A percentile compares a stretch with the other conserved stretches of the same genome.
These are phyloP conservation scores for Teratosphaeria destructans DNA, from an alignment of 2,329 filamentous ascomycete genomes.

Conservation along the genomic window DNA sequence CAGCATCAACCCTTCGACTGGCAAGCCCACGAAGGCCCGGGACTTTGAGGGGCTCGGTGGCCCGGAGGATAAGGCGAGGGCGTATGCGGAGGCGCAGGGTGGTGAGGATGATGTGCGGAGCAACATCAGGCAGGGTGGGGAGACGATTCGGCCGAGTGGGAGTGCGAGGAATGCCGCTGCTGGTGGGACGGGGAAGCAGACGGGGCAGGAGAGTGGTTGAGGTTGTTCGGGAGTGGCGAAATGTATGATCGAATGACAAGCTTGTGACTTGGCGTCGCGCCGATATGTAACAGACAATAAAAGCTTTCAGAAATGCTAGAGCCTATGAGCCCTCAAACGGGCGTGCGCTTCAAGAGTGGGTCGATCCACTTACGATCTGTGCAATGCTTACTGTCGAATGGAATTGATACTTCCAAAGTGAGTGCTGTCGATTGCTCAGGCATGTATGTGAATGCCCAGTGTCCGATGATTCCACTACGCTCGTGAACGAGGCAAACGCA, in stretches of 20 bases:
- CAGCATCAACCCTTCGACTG: constrained; percentile 29
- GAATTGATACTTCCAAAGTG: background rate
- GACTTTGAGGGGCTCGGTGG: constrained; percentile 41
- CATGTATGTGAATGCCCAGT: background rate
- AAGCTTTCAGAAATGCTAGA: background rate
- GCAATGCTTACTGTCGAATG: background rate
- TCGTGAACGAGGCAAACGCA: background rate
- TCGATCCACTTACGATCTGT: background rate
- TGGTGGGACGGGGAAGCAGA: constrained; percentile 8
- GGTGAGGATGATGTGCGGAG: constrained; percentile 32
- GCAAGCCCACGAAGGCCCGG: constrained; percentile 34
- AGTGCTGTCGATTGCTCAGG: background rate
- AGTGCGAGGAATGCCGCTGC: constrained; percentile 3
- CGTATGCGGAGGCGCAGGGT: constrained; percentile 28
- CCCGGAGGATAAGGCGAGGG: constrained; percentile 34
- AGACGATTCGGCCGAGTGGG: constrained; percentile 14
- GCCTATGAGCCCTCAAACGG: background rate
- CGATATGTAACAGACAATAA: background rate
- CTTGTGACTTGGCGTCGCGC: background rate
- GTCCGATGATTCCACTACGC: background rate
- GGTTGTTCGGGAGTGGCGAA: background rate
- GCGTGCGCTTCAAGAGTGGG: background rate
- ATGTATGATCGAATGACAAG: background rate
- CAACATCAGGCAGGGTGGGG: constrained; percentile 29
- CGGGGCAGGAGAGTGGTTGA: constrained; percentile 1